phyloP scores from a whole-genome alignment of 164 flowering plant species.

The Nelumbo lutea region DNA sequence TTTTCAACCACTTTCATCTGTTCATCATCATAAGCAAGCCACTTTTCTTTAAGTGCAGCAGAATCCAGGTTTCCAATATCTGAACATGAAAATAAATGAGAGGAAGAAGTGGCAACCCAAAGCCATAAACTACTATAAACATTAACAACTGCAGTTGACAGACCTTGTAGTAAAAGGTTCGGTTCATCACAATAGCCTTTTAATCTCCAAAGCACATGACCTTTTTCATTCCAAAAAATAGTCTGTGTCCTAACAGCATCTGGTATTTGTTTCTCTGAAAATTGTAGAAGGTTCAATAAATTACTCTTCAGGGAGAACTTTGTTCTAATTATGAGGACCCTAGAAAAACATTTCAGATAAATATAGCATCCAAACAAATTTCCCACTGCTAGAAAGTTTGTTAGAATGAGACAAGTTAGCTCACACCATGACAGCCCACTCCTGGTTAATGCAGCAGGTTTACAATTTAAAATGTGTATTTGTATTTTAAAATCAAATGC shows the following conservation, averaged over 20 bases:
- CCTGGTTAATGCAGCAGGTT: no score
- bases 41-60: conserved; percentile 24
- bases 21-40: conserved; percentile 30
- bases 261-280: conserved; percentile 32
- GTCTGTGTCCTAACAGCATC: conserved; percentile 72
- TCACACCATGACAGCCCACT: no score
- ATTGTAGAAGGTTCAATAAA: not conserved
- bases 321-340: not conserved
- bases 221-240: conserved; percentile 40
- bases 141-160: conserved; percentile 3
- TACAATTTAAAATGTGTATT: no score
- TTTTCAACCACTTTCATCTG: conserved; percentile 23
- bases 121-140: not conserved
- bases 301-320: not conserved
- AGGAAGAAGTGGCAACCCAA: not conserved
- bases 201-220: conserved; percentile 63
- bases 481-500: not conserved
- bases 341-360: no score
- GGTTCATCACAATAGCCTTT: conserved; percentile 31
- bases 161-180: conserved; percentile 65
- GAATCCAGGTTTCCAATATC: conserved; percentile 27
- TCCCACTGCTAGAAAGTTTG: no score
- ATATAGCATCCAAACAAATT: not conserved
- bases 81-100: conserved; percentile 5
- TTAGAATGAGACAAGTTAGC: no score